phyloP scores from a whole-genome alignment of 2,329 filamentous ascomycete genomes.

The Lasiodiplodia sp. region DNA sequence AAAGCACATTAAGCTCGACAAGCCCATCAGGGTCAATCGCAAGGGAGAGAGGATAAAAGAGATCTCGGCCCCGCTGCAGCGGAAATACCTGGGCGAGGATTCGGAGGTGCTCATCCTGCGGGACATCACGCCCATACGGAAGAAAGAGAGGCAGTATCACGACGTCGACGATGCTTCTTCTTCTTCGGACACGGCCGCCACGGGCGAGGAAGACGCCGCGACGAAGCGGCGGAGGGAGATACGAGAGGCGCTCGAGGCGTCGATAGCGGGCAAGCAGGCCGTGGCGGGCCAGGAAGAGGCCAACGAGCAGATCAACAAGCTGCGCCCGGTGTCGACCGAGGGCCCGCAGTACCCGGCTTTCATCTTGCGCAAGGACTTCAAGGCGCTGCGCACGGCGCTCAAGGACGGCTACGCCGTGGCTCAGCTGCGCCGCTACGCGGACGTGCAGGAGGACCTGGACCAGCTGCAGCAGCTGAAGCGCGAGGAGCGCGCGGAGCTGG shows the following conservation, averaged over 20 bases:
- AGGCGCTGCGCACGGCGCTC: conserved; percentile 38
- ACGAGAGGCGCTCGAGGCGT: conserved; percentile 14
- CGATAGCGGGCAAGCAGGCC: conserved; percentile 39
- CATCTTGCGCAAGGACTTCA: conserved; percentile 38
- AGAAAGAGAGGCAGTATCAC: conserved; percentile 13
- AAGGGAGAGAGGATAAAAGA: conserved; percentile 36
- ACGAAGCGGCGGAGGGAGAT: conserved; percentile 32
- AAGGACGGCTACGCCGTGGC: conserved; percentile 39
- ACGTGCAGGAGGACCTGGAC: neutral
- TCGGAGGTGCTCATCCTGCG: conserved; percentile 46
- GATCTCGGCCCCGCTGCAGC: conserved; percentile 38
- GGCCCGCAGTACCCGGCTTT: conserved; percentile 33
- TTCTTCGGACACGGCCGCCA: too few relatives aligned
- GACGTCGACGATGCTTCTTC: conserved; percentile 5
- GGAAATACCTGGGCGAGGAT: conserved; percentile 44
- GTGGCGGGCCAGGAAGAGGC: conserved; percentile 40
- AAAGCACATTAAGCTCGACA: too few relatives aligned
- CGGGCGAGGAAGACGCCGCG: neutral
- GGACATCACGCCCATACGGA: conserved; percentile 35
- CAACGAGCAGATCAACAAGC: conserved; percentile 40
- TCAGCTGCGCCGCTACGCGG: conserved; percentile 43
- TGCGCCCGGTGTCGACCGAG: conserved; percentile 38
- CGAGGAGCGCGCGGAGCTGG: neutral
- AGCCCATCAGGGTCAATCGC: conserved; percentile 34
- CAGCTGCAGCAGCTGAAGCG: conserved; percentile 12